phyloP scores from a whole-genome alignment of 148 eudicot species.

The Rhododendron molle region DNA sequence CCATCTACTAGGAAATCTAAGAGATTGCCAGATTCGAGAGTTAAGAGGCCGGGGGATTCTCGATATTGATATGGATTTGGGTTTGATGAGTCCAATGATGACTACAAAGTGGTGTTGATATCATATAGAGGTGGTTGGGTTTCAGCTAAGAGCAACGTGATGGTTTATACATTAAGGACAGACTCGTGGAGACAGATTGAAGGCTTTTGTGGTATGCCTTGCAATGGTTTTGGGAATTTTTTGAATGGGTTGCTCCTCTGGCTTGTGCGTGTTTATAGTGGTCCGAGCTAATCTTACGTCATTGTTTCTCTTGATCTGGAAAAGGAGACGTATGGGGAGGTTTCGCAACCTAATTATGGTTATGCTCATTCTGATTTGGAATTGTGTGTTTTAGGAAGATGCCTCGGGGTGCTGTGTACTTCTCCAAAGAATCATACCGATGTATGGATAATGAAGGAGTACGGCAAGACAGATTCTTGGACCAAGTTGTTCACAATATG shows the following conservation, averaged over 20 bases:
- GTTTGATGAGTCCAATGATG: conserved; percentile 31
- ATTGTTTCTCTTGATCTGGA: neutral
- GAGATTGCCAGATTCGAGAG: conserved; percentile 14
- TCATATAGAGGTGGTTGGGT: neutral
- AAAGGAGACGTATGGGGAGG: neutral
- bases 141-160: conserved; percentile 17
- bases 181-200: neutral
- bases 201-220: neutral
- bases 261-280: no score
- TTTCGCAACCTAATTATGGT: neutral
- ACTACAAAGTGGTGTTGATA: conserved; percentile 39
- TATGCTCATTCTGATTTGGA: neutral
- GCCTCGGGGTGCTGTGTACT: conserved; percentile 22
- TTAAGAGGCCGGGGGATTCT: no score
- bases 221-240: no score
- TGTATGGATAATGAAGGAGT: conserved; percentile 43
- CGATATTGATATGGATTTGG: conserved; percentile 33
- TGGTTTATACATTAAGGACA: neutral
- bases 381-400: conserved; percentile 21
- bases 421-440: conserved; percentile 12
- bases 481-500: conserved; percentile 26
- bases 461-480: conserved; percentile 43
- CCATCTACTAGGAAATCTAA: conserved; percentile 24
- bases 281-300: neutral
- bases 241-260: no score